phyloP scores from a whole-genome alignment of 164 flowering plant genomes.

The Paratinospora sagittata region DNA sequence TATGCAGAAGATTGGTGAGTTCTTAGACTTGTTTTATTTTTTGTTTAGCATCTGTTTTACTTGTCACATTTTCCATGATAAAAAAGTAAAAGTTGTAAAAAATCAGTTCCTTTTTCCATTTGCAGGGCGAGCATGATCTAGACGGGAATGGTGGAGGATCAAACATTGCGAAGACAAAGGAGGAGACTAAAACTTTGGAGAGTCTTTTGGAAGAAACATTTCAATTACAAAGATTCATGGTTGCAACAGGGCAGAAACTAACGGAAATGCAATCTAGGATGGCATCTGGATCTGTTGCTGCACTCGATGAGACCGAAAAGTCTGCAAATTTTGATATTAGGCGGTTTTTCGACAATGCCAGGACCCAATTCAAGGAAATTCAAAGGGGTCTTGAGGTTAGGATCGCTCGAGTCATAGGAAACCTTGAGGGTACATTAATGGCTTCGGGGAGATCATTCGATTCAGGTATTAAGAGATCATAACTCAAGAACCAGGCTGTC shows the following conservation, averaged over 20 bases:
- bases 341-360: conserved; percentile 51
- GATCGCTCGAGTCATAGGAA: conserved; percentile 75
- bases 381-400: conserved; percentile 85
- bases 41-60: too few relatives aligned
- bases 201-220: conserved; percentile 78
- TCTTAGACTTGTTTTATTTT: too few relatives aligned
- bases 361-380: conserved; percentile 56
- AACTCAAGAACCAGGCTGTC: not conserved
- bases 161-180: conserved; percentile 40
- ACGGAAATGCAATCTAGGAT: conserved; percentile 65
- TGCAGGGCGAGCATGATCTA: conserved; percentile 49
- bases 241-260: conserved; percentile 87
- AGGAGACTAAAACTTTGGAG: conserved; percentile 43
- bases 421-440: conserved; percentile 66
- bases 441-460: conserved; percentile 69
- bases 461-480: conserved; percentile 16
- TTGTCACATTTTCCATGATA: not conserved
- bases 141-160: conserved; percentile 18
- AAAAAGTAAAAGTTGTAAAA: not conserved
- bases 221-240: conserved; percentile 86
- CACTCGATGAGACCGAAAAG: conserved; percentile 29
- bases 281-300: conserved; percentile 36
- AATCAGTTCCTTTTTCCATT: not conserved
- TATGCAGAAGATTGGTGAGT: conserved; percentile 81
- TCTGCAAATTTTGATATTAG: conserved; percentile 47